phyloP scores from a whole-genome alignment of 1,284 basidiomycete species.

The Lentinula novae-zelandiae region DNA sequence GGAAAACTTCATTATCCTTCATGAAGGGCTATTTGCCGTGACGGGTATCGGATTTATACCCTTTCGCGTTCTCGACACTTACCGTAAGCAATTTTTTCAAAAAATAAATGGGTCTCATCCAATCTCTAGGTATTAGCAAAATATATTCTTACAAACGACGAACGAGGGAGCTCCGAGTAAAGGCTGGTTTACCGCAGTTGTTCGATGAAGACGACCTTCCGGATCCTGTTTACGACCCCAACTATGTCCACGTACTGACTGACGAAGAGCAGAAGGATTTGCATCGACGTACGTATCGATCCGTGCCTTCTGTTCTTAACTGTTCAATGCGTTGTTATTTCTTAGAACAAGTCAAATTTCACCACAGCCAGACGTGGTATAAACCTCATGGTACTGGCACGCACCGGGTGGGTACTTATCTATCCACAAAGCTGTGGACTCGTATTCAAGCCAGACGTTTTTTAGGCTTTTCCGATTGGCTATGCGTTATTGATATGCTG shows the following conservation, averaged over 20 bases:
- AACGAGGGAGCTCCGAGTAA: constrained; percentile 51
- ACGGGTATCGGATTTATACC: constrained; percentile 77
- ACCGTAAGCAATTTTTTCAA: constrained; percentile 45
- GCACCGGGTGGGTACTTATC: constrained; percentile 44
- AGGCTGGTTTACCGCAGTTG: constrained; percentile 62
- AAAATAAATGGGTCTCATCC: neutral
- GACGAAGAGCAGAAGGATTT: constrained; percentile 70
- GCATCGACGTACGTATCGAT: constrained; percentile 52
- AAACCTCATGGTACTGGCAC: constrained; percentile 84
- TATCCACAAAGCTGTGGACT: neutral
- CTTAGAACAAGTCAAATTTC: constrained; percentile 65
- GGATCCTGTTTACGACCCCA: constrained; percentile 69
- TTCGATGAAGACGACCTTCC: constrained; percentile 76
- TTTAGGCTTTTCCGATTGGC: constrained; percentile 77
- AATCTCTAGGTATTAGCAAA: constrained; percentile 53
- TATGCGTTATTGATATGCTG: constrained; percentile 61
- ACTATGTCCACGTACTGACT: constrained; percentile 73
- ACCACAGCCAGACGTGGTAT: constrained; percentile 81
- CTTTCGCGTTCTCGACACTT: constrained; percentile 74
- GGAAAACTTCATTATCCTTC: neutral
- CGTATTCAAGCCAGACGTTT: neutral
- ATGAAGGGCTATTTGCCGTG: constrained; percentile 69
- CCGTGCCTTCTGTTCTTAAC: neutral
- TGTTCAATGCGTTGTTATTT: neutral
- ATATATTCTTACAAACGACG: constrained; percentile 73